phyloP scores from a whole-genome alignment of 441 rosid genomes.

The Brassica balearica region DNA sequence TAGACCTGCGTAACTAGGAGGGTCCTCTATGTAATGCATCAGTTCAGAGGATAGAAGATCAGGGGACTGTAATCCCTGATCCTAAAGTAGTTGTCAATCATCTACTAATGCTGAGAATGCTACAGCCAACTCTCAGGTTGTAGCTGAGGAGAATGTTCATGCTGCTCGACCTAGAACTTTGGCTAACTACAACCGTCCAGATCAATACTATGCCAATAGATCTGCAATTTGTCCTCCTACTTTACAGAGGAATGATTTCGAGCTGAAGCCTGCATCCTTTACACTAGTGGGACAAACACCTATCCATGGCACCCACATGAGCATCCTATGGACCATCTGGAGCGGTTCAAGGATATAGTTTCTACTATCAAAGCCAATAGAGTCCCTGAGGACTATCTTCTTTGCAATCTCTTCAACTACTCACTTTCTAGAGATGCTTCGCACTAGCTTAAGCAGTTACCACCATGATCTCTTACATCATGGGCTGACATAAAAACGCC shows the following conservation, averaged over 20 bases:
- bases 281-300: neutral
- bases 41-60: neutral
- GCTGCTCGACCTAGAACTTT: no score
- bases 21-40: neutral
- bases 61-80: neutral
- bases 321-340: no score
- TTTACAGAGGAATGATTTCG: neutral
- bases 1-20: neutral
- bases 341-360: no score
- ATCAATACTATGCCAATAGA: neutral
- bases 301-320: neutral
- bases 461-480: no score
- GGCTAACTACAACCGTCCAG: neutral
- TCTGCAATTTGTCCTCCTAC: neutral
- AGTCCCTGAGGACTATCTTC: no score
- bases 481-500: no score
- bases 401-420: no score
- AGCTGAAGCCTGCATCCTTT: neutral
- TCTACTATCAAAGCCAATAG: no score
- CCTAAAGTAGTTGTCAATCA: neutral
- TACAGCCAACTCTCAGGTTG: neutral
- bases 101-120: neutral
- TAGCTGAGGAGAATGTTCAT: neutral
- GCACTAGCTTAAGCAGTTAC: no score
- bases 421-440: no score